A percentile compares a stretch with the other conserved stretches of the same genome.
These are phyloP conservation scores for Alternaria brassicae DNA, from an alignment of 2,329 filamentous ascomycete species.

Conservation along the genomic window DNA sequence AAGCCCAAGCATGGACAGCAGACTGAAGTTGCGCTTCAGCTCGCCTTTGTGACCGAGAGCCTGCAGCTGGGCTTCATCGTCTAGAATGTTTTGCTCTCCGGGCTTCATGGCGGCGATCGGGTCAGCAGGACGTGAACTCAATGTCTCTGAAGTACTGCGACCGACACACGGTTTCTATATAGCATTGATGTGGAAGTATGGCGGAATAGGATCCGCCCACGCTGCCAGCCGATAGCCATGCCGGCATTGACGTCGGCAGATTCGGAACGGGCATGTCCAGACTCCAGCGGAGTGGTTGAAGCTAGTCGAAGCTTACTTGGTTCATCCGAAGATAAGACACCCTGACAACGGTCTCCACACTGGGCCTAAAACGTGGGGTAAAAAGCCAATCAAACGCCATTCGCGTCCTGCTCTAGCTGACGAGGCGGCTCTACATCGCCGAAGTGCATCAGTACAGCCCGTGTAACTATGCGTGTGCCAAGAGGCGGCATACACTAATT, in stretches of 20 bases:
- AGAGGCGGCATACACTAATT: no score
- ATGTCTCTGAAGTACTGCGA: no score
- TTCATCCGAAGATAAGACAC: constrained; percentile 19
- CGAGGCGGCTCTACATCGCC: constrained; percentile 10
- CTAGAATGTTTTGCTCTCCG: constrained; percentile 25
- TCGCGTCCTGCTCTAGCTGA: constrained; percentile 11
- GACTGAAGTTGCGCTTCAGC: constrained; percentile 64
- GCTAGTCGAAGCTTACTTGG: constrained; percentile 26
- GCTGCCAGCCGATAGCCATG: constrained; percentile 1
- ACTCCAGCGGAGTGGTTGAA: constrained; percentile 8
- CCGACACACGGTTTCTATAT: background rate
- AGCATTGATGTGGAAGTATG: background rate
- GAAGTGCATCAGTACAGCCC: no score
- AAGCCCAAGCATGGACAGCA: constrained; percentile 66
- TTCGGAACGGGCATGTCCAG: constrained; percentile 16
- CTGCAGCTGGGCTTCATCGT: constrained; percentile 47
- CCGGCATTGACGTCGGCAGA: constrained; percentile 14
- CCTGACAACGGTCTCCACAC: background rate
- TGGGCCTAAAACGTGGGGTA: constrained; percentile 18
- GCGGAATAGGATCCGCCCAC: background rate
- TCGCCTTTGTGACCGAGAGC: constrained; percentile 64
- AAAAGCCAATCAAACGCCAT: constrained; percentile 10
- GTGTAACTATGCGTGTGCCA: no score
- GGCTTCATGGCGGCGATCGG: constrained; percentile 25
- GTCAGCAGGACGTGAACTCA: background rate